A percentile compares a stretch with the other conserved stretches of the same genome.
Evolutionary conservation across 1,284 basidiomycete genomes (phyloP).

Genomic region (Marasmius sp.): DNA sequence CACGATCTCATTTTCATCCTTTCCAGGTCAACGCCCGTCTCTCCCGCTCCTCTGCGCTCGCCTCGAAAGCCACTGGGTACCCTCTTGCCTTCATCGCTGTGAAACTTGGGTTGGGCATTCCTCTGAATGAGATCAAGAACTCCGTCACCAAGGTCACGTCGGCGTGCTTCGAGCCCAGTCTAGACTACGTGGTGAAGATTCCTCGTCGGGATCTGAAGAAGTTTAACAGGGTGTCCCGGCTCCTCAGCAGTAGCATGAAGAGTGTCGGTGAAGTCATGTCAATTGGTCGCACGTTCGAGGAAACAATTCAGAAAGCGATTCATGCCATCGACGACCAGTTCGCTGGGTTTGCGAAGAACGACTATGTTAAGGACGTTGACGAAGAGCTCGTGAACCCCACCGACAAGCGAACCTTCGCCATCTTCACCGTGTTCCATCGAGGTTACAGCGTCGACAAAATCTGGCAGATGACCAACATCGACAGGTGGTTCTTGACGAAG

Average conservation of each 20-base stretch:
- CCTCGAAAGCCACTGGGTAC: slow-evolving; percentile 98
- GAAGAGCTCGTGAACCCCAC: slow-evolving; percentile 88
- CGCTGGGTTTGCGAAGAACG: slow-evolving; percentile 90
- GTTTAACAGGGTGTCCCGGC: slow-evolving; percentile 88
- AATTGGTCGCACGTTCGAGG: slow-evolving; percentile 97
- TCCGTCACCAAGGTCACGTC: slow-evolving; percentile 94
- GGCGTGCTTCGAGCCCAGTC: slow-evolving; percentile 96
- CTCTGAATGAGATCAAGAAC: slow-evolving; percentile 97
- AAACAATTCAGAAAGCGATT: slow-evolving; percentile 98
- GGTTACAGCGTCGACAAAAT: slow-evolving; percentile 96
- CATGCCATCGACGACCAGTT: slow-evolving; percentile 95
- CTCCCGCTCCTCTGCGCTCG: slow-evolving; percentile 95
- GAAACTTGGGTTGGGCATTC: slow-evolving; percentile 95
- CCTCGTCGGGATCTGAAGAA: slow-evolving; percentile 99
- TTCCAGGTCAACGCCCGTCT: slow-evolving; percentile 94
- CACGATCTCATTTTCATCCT: not conserved
- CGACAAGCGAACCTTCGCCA: slow-evolving; percentile 91
- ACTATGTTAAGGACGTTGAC: slow-evolving; percentile 80
- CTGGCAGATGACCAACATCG: slow-evolving; percentile 96
- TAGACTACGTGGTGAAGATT: slow-evolving; percentile 99
- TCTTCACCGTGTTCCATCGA: slow-evolving; percentile 83
- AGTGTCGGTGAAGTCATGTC: slow-evolving; percentile 99
- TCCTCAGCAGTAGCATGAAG: slow-evolving; percentile 96
- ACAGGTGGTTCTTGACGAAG: slow-evolving; percentile 96
- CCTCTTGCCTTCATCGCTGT: slow-evolving; percentile 98